These are phyloP conservation scores for Nosema granulosis DNA, from an alignment of 371 early-diverging fungal species.

Conservation along the genomic window DNA sequence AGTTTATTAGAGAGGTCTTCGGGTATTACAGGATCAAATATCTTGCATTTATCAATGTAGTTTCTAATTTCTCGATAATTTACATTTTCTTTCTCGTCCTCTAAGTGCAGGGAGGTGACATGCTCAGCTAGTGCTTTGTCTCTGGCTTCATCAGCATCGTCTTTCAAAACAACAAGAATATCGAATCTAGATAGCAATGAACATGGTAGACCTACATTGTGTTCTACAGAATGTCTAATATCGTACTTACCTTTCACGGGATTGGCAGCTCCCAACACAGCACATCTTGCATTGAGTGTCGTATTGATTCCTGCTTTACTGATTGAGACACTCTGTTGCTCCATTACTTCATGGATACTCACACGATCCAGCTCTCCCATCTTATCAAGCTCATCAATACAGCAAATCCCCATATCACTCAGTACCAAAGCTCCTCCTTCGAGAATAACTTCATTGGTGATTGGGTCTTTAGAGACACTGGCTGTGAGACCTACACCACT, in stretches of 20 bases:
- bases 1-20: constrained; percentile 42
- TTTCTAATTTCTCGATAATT: constrained; percentile 33
- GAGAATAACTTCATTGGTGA: constrained; percentile 71
- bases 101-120: constrained; percentile 57
- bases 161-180: constrained; percentile 82
- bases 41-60: constrained; percentile 43
- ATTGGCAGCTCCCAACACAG: constrained; percentile 92
- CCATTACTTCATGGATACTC: constrained; percentile 98
- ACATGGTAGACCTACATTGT: constrained; percentile 90
- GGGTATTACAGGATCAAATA: constrained; percentile 38
- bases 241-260: constrained; percentile 90
- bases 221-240: constrained; percentile 75
- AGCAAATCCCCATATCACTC: constrained; percentile 73
- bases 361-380: constrained; percentile 91
- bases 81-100: constrained; percentile 23
- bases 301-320: constrained; percentile 99
- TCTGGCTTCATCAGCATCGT: constrained; percentile 76
- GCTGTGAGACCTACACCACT: constrained; percentile 74
- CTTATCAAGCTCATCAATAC: constrained; percentile 75
- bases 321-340: constrained; percentile 97
- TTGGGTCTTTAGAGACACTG: constrained; percentile 71
- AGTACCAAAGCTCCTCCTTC: constrained; percentile 76
- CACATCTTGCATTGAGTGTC: constrained; percentile 92
- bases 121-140: constrained; percentile 71
- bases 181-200: constrained; percentile 92